Base-by-base conservation (phyloP, 2,329 filamentous ascomycete genomes). In the Colletotrichum sp. region DNA sequence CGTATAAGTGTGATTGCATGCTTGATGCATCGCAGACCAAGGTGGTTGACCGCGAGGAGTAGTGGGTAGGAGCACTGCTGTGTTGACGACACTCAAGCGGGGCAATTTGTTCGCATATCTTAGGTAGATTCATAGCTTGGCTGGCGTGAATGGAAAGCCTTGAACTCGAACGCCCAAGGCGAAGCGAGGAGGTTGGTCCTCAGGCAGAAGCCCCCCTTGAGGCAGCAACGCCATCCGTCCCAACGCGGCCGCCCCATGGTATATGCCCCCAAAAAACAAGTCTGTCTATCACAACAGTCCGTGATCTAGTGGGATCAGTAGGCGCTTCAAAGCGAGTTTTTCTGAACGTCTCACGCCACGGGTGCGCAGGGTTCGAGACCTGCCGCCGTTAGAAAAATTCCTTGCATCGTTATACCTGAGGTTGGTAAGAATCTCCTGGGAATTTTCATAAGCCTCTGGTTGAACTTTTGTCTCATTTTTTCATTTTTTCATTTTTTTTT, bases 331-430 rank as follows among this genome's bases (percentile, higher is more conserved):
- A 21, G 30, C 28, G 24, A 18, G 15, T 8, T 34, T 55, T n/a
- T 55, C 60, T 66, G 70, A 72, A 60, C 26, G 70, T 69, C 38
- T 28, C 55, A 16, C 26, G 5, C 6, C 70, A 24, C 65, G 65
- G 70, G 65, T 73, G 65, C 38, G 70, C 55, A 52, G 65, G 32
- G 55, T 69, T 62, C 56, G 65, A 64, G 21, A 62, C 56, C 34
- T 18, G n/a, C 55, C 70, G 55, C 65, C 21, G 52, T 43, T 55
- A 32, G 48, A 13, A 62, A 62, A 69, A 48, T n/a, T 18, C 48
- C 30, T 38, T 18, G 61, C 70, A 67, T 72, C 62, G 62, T 60
- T 67, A 69, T 55, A 62, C 70, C 70, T 62, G 70, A 62, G 65
- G 65, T 66, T 55, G 70, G 70, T 69, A 69, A 69, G 28, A 69